Evolutionary conservation across 1,139 yeast species (phyloP).

Genomic region (Geotrichum carabidarum): DNA sequence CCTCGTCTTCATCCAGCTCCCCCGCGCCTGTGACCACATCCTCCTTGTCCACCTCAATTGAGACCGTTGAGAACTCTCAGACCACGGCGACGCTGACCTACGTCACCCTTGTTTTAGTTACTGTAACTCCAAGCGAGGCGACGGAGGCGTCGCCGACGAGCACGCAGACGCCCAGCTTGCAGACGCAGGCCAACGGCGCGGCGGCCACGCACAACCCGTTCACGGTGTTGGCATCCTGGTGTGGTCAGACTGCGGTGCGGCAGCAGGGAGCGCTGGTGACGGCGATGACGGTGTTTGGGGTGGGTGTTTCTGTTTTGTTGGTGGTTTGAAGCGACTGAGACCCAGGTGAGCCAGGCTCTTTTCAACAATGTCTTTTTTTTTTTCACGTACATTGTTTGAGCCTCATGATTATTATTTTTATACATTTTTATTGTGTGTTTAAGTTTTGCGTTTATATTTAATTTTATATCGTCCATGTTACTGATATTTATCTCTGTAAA

Average conservation of each 20-base stretch:
- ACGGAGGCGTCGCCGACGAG: not conserved
- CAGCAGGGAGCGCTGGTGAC: not conserved
- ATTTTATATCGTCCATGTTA: not conserved
- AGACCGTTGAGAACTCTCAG: conserved; percentile 9
- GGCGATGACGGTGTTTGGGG: not conserved
- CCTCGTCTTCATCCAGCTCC: not conserved
- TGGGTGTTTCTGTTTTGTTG: not conserved
- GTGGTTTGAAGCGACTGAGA: not conserved
- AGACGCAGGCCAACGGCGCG: conserved; percentile 3
- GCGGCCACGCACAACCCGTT: conserved; percentile 5
- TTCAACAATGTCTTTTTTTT: too few species aligned
- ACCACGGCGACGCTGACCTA: conserved; percentile 16
- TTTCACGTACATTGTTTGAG: not conserved
- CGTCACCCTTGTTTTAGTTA: conserved; percentile 13
- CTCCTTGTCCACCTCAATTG: conserved; percentile 3
- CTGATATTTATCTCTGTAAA: too few species aligned
- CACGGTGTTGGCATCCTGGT: too few species aligned
- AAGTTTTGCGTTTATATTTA: not conserved
- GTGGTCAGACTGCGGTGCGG: not conserved
- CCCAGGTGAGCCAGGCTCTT: too few species aligned
- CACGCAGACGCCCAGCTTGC: conserved; percentile 1
- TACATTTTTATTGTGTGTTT: not conserved
- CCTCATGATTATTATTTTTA: not conserved
- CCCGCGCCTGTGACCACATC: not conserved
- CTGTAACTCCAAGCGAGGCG: conserved; percentile 7